These are phyloP conservation scores for Tetracladium marchalianum DNA, from an alignment of 495 filamentous ascomycete species.

Conservation along the genomic window DNA sequence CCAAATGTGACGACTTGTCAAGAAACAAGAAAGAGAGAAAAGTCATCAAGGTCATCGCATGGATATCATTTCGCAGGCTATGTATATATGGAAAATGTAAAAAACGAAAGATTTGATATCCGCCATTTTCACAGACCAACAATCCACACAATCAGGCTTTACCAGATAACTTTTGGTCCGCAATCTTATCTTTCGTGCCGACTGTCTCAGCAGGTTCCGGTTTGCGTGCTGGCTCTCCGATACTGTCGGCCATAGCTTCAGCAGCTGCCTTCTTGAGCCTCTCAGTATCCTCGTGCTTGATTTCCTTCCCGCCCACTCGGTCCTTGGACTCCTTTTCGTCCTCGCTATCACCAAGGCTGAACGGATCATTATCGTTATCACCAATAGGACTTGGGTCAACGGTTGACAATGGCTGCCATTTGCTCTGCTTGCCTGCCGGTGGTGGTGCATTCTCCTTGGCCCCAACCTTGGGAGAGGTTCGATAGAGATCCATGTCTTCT, in stretches of 20 bases:
- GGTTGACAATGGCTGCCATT: slow-evolving; percentile 90
- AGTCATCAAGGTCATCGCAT: background rate
- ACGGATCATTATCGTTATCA: slow-evolving; percentile 88
- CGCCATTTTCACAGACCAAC: background rate
- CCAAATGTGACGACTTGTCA: too few relatives aligned
- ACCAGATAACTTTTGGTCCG: slow-evolving; percentile 31
- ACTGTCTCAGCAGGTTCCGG: slow-evolving; percentile 25
- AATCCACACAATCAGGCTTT: slow-evolving; percentile 17
- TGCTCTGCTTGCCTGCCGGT: slow-evolving; percentile 55
- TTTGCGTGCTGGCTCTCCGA: slow-evolving; percentile 19
- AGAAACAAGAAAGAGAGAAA: background rate
- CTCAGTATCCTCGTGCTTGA: slow-evolving; percentile 55
- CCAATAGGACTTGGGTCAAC: slow-evolving; percentile 80
- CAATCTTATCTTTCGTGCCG: slow-evolving; percentile 32
- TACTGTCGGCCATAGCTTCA: slow-evolving; percentile 49
- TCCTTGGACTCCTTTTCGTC: slow-evolving; percentile 78
- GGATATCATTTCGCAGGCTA: slow-evolving; percentile 4
- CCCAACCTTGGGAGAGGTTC: slow-evolving; percentile 40
- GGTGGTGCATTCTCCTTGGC: slow-evolving; percentile 12
- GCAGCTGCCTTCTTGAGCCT: slow-evolving; percentile 61
- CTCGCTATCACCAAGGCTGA: slow-evolving; percentile 91
- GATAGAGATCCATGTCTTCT: slow-evolving; percentile 74
- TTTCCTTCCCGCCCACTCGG: slow-evolving; percentile 28
- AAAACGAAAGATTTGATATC: background rate
- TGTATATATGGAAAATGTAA: slow-evolving; percentile 1